Evolutionary conservation across 306 rosid genomes (phyloP).

Genomic region (Citrullus colocynthis): DNA sequence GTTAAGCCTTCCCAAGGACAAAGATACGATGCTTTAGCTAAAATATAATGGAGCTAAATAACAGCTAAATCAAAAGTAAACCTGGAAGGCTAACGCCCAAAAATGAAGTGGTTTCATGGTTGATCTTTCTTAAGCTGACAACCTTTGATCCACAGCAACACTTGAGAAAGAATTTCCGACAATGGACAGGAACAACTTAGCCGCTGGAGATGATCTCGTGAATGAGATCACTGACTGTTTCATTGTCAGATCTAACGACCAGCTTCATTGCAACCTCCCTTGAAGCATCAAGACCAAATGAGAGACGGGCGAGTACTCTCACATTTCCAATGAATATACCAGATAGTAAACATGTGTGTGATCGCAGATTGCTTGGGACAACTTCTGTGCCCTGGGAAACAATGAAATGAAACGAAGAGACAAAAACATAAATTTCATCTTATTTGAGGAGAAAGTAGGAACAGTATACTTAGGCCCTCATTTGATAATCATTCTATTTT

Average conservation of each 20-base stretch:
- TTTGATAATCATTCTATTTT: too few relatives aligned
- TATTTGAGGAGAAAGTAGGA: not conserved
- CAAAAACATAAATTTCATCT: not conserved
- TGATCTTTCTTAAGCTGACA: slow-evolving; percentile 1
- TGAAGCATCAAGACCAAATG: slow-evolving; percentile 80
- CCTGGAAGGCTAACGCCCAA: not conserved
- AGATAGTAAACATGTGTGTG: slow-evolving; percentile 74
- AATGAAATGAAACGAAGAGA: not conserved
- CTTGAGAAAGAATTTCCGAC: not conserved
- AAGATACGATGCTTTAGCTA: not conserved
- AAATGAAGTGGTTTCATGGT: slow-evolving; percentile 3
- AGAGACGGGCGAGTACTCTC: slow-evolving; percentile 77
- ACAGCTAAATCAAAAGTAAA: not conserved
- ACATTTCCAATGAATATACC: slow-evolving; percentile 73
- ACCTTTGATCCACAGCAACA: slow-evolving; percentile 1
- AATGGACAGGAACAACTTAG: slow-evolving; percentile 18
- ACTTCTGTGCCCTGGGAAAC: slow-evolving; percentile 76
- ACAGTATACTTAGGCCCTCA: too few relatives aligned
- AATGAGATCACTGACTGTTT: slow-evolving; percentile 55
- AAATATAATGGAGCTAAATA: not conserved
- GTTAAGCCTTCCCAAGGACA: slow-evolving; percentile 6
- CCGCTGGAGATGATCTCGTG: slow-evolving; percentile 96
- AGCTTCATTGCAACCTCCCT: slow-evolving; percentile 96
- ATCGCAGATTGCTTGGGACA: slow-evolving; percentile 73
- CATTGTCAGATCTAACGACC: slow-evolving; percentile 74